These are phyloP conservation scores for Pythium aquatile DNA, from an alignment of 352 stramenopile genomes.

Conservation along the genomic window DNA sequence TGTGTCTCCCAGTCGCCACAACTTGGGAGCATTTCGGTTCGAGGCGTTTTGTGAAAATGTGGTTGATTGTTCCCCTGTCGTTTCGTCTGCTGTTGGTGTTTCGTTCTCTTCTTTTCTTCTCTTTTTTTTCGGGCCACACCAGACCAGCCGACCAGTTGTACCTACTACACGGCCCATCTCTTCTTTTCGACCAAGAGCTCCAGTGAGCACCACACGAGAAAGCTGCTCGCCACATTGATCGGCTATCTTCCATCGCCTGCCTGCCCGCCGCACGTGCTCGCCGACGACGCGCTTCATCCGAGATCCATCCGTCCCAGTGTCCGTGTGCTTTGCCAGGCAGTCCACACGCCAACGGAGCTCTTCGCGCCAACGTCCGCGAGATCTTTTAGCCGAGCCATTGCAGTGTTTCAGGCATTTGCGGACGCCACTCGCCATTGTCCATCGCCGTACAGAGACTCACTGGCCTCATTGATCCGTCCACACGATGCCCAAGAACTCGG, in stretches of 20 bases:
- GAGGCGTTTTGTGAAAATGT: no score
- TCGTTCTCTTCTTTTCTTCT: constrained; percentile 7
- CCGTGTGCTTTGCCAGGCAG: no score
- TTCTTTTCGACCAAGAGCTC: neutral
- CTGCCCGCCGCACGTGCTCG: no score
- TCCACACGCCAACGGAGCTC: no score
- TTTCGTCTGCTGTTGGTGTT: constrained; percentile 6
- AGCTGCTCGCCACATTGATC: neutral
- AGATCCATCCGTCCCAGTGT: neutral
- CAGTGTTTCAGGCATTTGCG: no score
- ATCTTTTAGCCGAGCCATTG: no score
- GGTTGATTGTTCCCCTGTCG: neutral
- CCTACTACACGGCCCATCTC: neutral
- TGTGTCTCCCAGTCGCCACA: no score
- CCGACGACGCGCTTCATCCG: neutral
- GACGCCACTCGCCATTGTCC: no score
- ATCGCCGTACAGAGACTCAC: no score
- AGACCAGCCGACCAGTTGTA: constrained; percentile 1
- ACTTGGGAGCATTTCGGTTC: no score
- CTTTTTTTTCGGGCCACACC: neutral
- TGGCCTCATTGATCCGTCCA: neutral
- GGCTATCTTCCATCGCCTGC: neutral
- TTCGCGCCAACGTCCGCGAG: no score
- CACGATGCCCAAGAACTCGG: constrained; percentile 35
- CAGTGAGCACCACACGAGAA: neutral